Evolutionary conservation across 495 filamentous ascomycete species (phyloP), one percentile per base, ranked within the genome.

Genomic region (Clohesyomyces aquaticus): DNA sequence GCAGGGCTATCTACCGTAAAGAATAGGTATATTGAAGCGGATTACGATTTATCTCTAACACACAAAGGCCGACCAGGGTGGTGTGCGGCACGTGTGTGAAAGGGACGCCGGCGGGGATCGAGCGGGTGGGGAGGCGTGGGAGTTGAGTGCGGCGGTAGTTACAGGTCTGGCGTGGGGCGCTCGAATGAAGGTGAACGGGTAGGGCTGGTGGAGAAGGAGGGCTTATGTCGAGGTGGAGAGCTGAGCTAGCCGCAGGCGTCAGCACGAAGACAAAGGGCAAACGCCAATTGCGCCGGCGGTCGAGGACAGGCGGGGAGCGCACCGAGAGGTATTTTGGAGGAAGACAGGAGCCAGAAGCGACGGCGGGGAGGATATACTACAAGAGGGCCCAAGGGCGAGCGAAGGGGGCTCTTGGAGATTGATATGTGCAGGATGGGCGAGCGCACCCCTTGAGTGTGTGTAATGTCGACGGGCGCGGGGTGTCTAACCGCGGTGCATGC

Each of bases 401-500:
- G 59, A 60, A 50, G 57, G 63, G 63, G 10, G 58, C 21, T 23
- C 35, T 46, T 27, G 46, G 48, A 38, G 41, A 48, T 61, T 61
- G 63, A 70, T 63, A 67, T 66, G 55, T 35, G 65, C 53, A 63
- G 45, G 43, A 8, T 47, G 21, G 16, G 50, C 21, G 26, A n/a
- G 52, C 56, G 52, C 51, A 60, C 47, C 66, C 66, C 66, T 69
- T 69, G 61, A 46, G 43, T 56, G 46, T 26, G 56, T 64, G 53
- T 55, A 66, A 61, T 35, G 52, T 52, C 21, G 51, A 42, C 53
- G 42, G 38, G 67, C 54, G 19, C 55, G 19, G 32, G 32, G 32
- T 38, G 6, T 53, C 49, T 63, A 70, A 38, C 67, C 67, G 52
- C 63, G 62, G 67, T 66, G 67, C 67, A 70, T 70, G 63, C 63